Evolutionary conservation across 2,329 filamentous ascomycete genomes (phyloP).

Genomic region (Leptographium procerum): DNA sequence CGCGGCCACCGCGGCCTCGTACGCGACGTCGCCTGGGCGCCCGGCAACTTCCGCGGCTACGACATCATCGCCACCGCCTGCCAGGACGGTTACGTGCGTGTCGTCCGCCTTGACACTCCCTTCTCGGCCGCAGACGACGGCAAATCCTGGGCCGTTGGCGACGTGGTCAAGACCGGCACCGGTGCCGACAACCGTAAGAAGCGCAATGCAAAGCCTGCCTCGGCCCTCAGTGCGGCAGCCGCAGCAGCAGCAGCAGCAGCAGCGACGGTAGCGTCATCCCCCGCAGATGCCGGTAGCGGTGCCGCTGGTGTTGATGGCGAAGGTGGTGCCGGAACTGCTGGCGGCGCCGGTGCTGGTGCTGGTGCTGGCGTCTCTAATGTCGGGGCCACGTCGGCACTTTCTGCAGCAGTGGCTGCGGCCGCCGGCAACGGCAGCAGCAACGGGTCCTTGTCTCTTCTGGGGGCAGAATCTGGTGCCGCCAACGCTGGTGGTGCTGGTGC

Average conservation of each 20-base stretch:
- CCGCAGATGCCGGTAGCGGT: background rate
- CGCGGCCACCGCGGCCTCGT: conserved; percentile 65
- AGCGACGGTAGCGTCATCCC: background rate
- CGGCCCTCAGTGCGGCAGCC: background rate
- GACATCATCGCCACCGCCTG: conserved; percentile 86
- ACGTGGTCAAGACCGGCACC: conserved; percentile 35
- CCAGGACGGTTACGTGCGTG: conserved; percentile 79
- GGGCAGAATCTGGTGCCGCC: background rate
- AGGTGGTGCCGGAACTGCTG: background rate
- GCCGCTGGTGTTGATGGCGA: background rate
- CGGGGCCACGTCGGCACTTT: background rate
- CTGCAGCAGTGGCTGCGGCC: background rate
- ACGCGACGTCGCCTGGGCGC: conserved; percentile 83
- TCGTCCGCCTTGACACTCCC: conserved; percentile 69
- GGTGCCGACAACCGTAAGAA: conserved; percentile 16
- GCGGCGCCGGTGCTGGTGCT: background rate
- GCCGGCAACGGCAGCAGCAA: background rate
- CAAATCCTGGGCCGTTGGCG: conserved; percentile 36
- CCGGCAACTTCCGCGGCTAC: conserved; percentile 79
- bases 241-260: background rate
- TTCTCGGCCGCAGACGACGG: conserved; percentile 31
- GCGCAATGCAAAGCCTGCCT: background rate
- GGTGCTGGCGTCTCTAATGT: too few relatives aligned
- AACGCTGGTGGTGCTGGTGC: background rate
- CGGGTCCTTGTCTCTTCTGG: background rate